Percentiles rank a stretch among this genome's conserved stretches.
Evolutionary conservation across 257 asterid species (phyloP).

Genomic region (Salvia splendens): DNA sequence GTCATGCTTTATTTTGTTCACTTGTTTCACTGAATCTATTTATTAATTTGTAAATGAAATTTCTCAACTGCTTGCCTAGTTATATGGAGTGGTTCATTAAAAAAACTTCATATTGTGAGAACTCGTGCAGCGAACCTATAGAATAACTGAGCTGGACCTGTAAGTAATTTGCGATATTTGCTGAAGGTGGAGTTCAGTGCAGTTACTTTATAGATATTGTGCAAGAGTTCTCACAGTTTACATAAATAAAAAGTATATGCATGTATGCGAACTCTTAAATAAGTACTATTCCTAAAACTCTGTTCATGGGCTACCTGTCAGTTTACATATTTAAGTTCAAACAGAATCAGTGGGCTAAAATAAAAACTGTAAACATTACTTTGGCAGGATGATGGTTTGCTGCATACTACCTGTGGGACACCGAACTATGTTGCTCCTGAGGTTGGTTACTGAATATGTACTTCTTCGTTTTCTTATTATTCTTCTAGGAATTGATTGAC

Average conservation of each 20-base stretch:
- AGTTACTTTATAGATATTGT: too few species aligned
- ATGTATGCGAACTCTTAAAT: background rate
- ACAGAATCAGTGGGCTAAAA: background rate
- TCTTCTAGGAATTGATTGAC: slow-evolving; percentile 15
- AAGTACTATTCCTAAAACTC: background rate
- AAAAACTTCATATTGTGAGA: background rate
- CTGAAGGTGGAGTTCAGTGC: too few species aligned
- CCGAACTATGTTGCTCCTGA: slow-evolving; percentile 98
- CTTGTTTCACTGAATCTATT: background rate
- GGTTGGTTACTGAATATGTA: slow-evolving; percentile 43
- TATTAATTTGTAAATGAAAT: background rate
- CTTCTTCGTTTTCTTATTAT: background rate
- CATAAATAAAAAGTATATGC: too few species aligned
- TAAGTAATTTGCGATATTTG: too few species aligned
- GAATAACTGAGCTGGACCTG: too few species aligned
- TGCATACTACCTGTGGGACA: slow-evolving; percentile 96
- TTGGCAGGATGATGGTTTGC: slow-evolving; percentile 87
- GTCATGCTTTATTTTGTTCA: slow-evolving; percentile 2
- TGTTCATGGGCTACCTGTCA: background rate
- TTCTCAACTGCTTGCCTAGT: background rate
- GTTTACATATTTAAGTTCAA: background rate
- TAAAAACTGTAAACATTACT: slow-evolving; percentile 10
- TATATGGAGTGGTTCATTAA: too few species aligned
- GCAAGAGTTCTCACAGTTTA: too few species aligned
- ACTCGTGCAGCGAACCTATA: too few species aligned